Evolutionary conservation across 192 early-diverging fungal genomes (phyloP).

Genomic region (Coemansia sp.): DNA sequence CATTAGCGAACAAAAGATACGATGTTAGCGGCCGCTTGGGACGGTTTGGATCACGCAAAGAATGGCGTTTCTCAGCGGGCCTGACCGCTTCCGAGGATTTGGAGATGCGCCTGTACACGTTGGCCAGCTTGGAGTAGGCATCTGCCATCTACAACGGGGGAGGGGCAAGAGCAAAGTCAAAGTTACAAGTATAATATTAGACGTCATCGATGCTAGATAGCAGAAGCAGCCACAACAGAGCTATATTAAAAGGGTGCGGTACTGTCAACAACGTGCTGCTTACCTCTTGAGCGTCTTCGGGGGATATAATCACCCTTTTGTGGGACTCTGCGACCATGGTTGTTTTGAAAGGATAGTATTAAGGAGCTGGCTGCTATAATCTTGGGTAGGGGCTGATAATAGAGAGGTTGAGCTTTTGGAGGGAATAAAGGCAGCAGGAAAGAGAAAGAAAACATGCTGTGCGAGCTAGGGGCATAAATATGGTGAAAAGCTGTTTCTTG

Average conservation of each 20-base stretch:
- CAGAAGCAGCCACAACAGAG: neutral
- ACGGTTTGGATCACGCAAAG: constrained; percentile 29
- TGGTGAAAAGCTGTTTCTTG: too few relatives aligned
- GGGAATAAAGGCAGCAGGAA: neutral
- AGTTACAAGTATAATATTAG: neutral
- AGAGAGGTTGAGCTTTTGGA: neutral
- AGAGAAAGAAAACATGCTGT: neutral
- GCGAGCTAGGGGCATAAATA: too few relatives aligned
- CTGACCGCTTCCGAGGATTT: neutral
- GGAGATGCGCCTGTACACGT: constrained; percentile 18
- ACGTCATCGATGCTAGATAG: neutral
- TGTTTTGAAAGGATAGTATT: neutral
- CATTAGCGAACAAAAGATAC: constrained; percentile 31
- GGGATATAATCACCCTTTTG: neutral
- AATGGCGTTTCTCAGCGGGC: neutral
- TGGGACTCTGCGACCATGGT: neutral
- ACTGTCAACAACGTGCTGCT: neutral
- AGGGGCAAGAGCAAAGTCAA: neutral
- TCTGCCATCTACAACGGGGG: constrained; percentile 24
- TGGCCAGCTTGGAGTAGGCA: constrained; percentile 17
- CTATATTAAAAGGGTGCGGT: neutral
- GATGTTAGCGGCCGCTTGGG: constrained; percentile 39
- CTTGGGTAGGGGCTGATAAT: neutral
- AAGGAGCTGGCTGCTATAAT: neutral
- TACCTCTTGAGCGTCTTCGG: constrained; percentile 3